Evolutionary conservation across 805 yeast species (phyloP).

Genomic region (Myxozyma neotropica): DNA sequence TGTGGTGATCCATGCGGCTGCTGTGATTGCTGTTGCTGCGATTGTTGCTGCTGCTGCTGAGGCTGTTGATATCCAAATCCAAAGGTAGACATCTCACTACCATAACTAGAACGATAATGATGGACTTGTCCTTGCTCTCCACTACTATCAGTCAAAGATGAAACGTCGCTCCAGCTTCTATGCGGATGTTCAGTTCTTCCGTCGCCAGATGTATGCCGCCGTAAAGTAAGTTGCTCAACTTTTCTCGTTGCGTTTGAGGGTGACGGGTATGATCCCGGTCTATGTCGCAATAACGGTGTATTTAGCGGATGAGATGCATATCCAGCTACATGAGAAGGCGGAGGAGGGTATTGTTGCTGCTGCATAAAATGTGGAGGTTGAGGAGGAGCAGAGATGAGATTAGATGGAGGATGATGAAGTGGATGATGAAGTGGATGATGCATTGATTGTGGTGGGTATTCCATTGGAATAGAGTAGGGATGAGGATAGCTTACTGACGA

Average conservation of each 20-base stretch:
- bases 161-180: conserved; percentile 25
- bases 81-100: not conserved
- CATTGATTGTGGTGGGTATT: not conserved
- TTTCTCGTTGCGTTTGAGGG: conserved; percentile 12
- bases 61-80: conserved; percentile 6
- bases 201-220: conserved; percentile 31
- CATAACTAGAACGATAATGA: conserved; percentile 1
- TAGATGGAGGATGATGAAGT: not conserved
- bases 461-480: not conserved
- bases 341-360: conserved; percentile 12
- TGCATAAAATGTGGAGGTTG: not conserved
- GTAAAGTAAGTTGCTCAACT: conserved; percentile 1
- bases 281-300: conserved; percentile 17
- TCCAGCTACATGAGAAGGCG: conserved; percentile 4
- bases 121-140: not conserved
- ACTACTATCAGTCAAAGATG: conserved; percentile 18
- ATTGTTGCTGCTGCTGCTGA: conserved; percentile 11
- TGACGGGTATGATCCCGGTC: conserved; percentile 31
- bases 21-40: conserved; percentile 12
- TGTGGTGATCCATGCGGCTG: conserved; percentile 14
- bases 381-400: conserved; percentile 5
- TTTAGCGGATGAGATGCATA: conserved; percentile 5
- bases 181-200: not conserved
- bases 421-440: not conserved
- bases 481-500: conserved; percentile 4